Percentiles rank a stretch among this genome's conserved stretches.
Conservation (phyloP, 2,329 filamentous ascomycete genomes). For the Pseudocercospora eumusae region DNA sequence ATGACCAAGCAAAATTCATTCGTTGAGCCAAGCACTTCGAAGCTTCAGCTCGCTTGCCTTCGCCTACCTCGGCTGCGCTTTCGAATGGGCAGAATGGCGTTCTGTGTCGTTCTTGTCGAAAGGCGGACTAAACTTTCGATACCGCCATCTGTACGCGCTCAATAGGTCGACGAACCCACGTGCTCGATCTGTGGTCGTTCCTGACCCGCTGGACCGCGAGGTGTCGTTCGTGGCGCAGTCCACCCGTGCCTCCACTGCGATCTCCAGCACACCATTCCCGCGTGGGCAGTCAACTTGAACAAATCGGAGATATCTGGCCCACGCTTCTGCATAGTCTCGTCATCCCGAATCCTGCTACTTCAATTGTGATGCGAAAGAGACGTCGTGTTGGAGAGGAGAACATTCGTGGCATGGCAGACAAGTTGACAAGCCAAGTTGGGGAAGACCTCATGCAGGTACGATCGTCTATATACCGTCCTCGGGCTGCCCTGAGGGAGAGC, state of each 20-base stretch:
- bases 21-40: too few relatives aligned
- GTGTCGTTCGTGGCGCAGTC: not conserved
- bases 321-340: not conserved
- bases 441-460: constrained; percentile 8
- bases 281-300: not conserved
- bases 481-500: too few relatives aligned
- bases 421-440: not conserved
- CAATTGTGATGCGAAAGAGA: not conserved
- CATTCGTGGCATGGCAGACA: not conserved
- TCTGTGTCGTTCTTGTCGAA: not conserved
- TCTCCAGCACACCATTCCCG: not conserved
- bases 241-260: not conserved
- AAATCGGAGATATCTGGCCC: not conserved
- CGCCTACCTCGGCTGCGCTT: not conserved
- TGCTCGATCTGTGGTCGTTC: not conserved
- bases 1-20: too few relatives aligned
- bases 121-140: not conserved
- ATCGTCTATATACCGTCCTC: not conserved
- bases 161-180: not conserved
- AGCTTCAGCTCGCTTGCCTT: not conserved
- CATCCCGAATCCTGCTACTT: not conserved
- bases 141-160: not conserved
- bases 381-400: not conserved
- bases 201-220: not conserved
- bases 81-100: not conserved